phyloP scores from a whole-genome alignment of 306 rosid species.

The Elaeagnus macrophylla region DNA sequence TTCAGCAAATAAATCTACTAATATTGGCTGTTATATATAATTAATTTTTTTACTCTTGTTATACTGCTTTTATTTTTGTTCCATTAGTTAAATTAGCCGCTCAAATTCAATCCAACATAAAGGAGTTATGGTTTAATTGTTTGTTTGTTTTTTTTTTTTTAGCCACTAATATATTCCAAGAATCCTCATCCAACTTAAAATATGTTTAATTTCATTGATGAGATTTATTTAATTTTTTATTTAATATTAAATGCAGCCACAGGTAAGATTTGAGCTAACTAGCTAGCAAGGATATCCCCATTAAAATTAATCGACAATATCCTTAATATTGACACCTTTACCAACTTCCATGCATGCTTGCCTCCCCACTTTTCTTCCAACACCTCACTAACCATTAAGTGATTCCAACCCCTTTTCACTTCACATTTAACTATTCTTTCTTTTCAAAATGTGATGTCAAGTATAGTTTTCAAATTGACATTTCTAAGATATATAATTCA shows the following conservation, averaged over 20 bases:
- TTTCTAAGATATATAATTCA: conserved; percentile 26
- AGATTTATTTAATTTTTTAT: background rate
- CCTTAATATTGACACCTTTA: conserved; percentile 25
- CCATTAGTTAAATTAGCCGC: no score
- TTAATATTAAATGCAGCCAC: conserved; percentile 11
- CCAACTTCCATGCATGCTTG: conserved; percentile 46
- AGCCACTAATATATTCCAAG: no score
- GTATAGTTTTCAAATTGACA: conserved; percentile 48
- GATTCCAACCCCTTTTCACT: background rate
- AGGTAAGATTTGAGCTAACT: conserved; percentile 24
- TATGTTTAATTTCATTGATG: background rate
- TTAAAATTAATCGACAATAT: conserved; percentile 26
- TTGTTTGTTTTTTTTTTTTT: no score
- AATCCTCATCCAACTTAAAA: no score
- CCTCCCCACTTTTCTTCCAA: conserved; percentile 27
- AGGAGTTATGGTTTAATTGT: no score
- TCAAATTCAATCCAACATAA: no score
- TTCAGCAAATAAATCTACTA: no score
- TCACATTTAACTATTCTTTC: conserved; percentile 17
- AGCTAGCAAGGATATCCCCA: conserved; percentile 48
- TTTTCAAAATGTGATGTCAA: conserved; percentile 57
- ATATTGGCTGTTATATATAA: no score
- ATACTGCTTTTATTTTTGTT: no score
- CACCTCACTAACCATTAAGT: conserved; percentile 52
- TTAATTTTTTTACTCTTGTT: no score